These are phyloP conservation scores for Paxillus rubicundulus DNA, from an alignment of 768 basidiomycete genomes.

Conservation along the genomic window DNA sequence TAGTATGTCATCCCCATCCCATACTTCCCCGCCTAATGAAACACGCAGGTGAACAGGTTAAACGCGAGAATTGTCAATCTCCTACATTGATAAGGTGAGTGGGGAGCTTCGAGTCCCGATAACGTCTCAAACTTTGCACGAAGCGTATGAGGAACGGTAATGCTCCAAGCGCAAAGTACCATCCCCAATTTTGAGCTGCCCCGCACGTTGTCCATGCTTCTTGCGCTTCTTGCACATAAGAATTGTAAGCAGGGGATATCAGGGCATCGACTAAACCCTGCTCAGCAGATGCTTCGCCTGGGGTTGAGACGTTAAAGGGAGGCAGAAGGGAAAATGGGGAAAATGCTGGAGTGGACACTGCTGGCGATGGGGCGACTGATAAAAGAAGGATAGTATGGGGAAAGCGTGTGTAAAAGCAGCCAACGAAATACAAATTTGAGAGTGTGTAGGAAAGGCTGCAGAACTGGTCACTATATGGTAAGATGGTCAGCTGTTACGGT, in stretches of 20 bases:
- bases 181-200: constrained; percentile 52
- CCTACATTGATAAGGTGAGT: constrained; percentile 88
- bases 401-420: constrained; percentile 59
- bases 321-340: not conserved
- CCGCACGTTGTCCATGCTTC: constrained; percentile 44
- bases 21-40: constrained; percentile 80
- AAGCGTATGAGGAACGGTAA: constrained; percentile 77
- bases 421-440: constrained; percentile 69
- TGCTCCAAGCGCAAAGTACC: constrained; percentile 54
- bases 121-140: constrained; percentile 86
- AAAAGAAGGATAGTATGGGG: not conserved
- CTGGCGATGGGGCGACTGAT: not conserved
- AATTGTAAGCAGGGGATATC: constrained; percentile 11
- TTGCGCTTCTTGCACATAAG: constrained; percentile 35
- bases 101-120: constrained; percentile 64
- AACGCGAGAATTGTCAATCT: constrained; percentile 13
- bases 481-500: not conserved
- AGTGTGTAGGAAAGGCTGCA: constrained; percentile 78
- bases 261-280: not conserved
- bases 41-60: constrained; percentile 1
- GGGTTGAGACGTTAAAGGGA: not conserved
- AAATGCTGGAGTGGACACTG: not conserved
- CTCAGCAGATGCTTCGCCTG: not conserved
- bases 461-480: constrained; percentile 63
- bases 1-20: constrained; percentile 60